Conservation (phyloP, 148 eudicot genomes). For the Fallopia convolvulus region DNA sequence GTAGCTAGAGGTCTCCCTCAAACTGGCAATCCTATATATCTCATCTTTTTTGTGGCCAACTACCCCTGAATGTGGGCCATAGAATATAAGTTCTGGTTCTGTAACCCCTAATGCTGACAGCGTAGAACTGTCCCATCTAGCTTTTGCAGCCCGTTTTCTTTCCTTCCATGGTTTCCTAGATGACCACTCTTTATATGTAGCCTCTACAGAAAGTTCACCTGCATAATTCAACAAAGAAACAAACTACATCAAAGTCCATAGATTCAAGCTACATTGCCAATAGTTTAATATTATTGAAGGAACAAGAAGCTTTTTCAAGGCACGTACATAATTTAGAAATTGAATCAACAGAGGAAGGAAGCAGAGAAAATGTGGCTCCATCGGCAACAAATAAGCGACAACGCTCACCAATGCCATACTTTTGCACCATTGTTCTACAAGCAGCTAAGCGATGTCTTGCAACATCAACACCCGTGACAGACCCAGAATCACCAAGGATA, state of each 20-base stretch:
- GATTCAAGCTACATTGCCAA: background rate
- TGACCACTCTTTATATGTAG: conserved; percentile 70
- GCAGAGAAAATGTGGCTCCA: conserved; percentile 66
- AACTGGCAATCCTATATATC: conserved; percentile 28
- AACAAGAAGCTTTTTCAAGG: conserved; percentile 3
- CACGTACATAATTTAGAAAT: conserved; percentile 32
- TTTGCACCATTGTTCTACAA: conserved; percentile 81
- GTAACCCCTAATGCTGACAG: conserved; percentile 17
- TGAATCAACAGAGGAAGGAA: conserved; percentile 33
- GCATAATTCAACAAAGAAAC: conserved; percentile 23
- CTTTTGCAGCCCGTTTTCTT: conserved; percentile 69
- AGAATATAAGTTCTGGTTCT: conserved; percentile 77
- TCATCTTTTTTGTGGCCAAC: conserved; percentile 56
- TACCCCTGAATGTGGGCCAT: conserved; percentile 85
- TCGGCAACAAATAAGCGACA: conserved; percentile 98
- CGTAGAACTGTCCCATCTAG: conserved; percentile 25
- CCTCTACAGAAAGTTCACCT: conserved; percentile 37
- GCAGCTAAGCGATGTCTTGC: conserved; percentile 94
- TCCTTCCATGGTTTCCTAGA: conserved; percentile 85
- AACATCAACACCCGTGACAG: conserved; percentile 91
- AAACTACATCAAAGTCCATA: conserved; percentile 14
- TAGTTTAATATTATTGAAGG: background rate
- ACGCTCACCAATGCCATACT: conserved; percentile 65
- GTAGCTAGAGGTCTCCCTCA: conserved; percentile 29
- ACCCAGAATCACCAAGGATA: conserved; percentile 80